Evolutionary conservation across 169 alveolate species (phyloP).

Genomic region (Eimeria falciformis): DNA sequence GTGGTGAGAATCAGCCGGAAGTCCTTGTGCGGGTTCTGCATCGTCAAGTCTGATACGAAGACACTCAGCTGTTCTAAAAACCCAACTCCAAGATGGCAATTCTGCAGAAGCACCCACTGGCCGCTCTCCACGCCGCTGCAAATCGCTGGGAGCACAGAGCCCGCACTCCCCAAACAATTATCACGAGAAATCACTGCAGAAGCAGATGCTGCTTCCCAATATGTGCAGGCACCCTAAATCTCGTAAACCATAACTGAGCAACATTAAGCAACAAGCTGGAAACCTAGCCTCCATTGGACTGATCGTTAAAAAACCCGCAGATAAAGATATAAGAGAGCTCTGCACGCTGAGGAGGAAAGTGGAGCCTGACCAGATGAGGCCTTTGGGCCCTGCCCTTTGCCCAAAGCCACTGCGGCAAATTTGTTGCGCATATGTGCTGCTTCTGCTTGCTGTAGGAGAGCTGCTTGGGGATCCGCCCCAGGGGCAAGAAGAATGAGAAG

Average conservation of each 20-base stretch:
- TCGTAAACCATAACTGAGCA: neutral
- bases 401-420: slow-evolving; percentile 81
- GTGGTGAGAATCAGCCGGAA: slow-evolving; percentile 95
- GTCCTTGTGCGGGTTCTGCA: slow-evolving; percentile 68
- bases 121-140: slow-evolving; percentile 91
- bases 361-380: slow-evolving; percentile 72
- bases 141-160: slow-evolving; percentile 81
- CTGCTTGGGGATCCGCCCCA: slow-evolving; percentile 95
- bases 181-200: neutral
- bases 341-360: too few species aligned
- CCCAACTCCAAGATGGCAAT: slow-evolving; percentile 95
- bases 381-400: slow-evolving; percentile 86
- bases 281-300: too few species aligned
- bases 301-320: too few species aligned
- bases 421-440: slow-evolving; percentile 82
- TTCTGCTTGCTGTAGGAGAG: slow-evolving; percentile 87
- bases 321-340: neutral
- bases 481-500: slow-evolving; percentile 91
- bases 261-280: too few species aligned
- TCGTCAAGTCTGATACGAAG: slow-evolving; percentile 87
- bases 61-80: slow-evolving; percentile 95
- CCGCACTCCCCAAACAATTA: neutral
- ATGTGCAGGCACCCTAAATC: too few species aligned
- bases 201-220: neutral
- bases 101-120: slow-evolving; percentile 94